These are phyloP conservation scores for Phytophthora macrochlamydospora DNA, from an alignment of 352 stramenopile species.

Conservation along the genomic window DNA sequence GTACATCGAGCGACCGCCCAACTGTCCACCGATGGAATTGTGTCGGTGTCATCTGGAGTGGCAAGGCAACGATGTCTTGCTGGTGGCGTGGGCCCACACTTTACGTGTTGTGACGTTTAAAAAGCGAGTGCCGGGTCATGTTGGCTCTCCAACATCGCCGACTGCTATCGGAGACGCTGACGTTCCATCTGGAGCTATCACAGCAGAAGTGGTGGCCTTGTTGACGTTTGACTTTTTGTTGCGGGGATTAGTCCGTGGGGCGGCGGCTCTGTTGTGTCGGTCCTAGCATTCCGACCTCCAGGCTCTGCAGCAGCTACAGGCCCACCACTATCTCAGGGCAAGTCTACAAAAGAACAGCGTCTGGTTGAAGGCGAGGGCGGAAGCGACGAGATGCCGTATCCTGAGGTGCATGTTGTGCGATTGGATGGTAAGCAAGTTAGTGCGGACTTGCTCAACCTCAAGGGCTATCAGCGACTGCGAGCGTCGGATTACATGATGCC, in stretches of 20 bases:
- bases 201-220: constrained; percentile 71
- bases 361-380: constrained; percentile 76
- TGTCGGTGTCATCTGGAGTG: constrained; percentile 83
- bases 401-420: constrained; percentile 89
- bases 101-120: constrained; percentile 83
- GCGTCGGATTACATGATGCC: constrained; percentile 86
- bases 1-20: constrained; percentile 80
- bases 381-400: constrained; percentile 73
- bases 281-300: constrained; percentile 76
- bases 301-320: constrained; percentile 39
- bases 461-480: constrained; percentile 74
- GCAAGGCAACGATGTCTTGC: constrained; percentile 58
- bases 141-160: constrained; percentile 42
- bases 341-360: constrained; percentile 46
- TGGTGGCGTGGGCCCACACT: constrained; percentile 81
- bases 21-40: constrained; percentile 84
- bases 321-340: constrained; percentile 25
- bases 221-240: constrained; percentile 88
- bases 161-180: constrained; percentile 32
- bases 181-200: constrained; percentile 37
- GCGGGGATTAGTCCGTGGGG: constrained; percentile 76
- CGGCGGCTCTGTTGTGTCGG: constrained; percentile 52
- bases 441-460: constrained; percentile 75
- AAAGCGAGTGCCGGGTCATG: constrained; percentile 33
- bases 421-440: constrained; percentile 88